phyloP scores from a whole-genome alignment of 495 filamentous ascomycete species.

The Xylona heveae region DNA sequence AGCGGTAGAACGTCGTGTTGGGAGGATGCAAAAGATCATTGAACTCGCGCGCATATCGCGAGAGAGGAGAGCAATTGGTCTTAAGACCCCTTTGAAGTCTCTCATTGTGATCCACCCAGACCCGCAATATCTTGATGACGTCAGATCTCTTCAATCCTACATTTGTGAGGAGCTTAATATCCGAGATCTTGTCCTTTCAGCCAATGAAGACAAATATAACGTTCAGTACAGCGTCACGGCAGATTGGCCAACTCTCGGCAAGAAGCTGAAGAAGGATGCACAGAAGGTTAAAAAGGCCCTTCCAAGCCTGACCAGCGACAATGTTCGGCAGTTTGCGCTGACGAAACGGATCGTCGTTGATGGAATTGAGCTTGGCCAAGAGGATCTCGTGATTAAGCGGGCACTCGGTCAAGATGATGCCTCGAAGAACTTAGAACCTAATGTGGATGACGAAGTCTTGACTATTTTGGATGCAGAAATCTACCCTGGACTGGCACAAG shows the following conservation, averaged over 20 bases:
- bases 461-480: constrained; percentile 58
- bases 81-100: constrained; percentile 80
- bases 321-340: constrained; percentile 53
- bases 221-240: constrained; percentile 76
- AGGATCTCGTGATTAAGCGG: constrained; percentile 67
- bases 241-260: constrained; percentile 86
- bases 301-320: constrained; percentile 51
- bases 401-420: constrained; percentile 46
- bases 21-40: constrained; percentile 88
- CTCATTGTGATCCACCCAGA: constrained; percentile 80
- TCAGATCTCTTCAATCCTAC: constrained; percentile 64
- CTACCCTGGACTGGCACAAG: constrained; percentile 51
- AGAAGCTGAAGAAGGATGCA: constrained; percentile 90
- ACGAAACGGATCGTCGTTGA: constrained; percentile 55
- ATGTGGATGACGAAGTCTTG: constrained; percentile 66
- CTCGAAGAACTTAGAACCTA: constrained; percentile 55
- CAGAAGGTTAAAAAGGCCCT: constrained; percentile 79
- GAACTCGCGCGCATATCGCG: constrained; percentile 70
- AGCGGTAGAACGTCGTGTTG: constrained; percentile 66
- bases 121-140: constrained; percentile 62
- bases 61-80: constrained; percentile 61
- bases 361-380: constrained; percentile 59
- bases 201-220: constrained; percentile 74
- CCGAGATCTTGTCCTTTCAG: constrained; percentile 59
- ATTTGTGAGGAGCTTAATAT: constrained; percentile 86